Evolutionary conservation across 306 rosid genomes (phyloP), one percentile per base, ranked within the genome.

Genomic region (Heteromeles arbutifolia): DNA sequence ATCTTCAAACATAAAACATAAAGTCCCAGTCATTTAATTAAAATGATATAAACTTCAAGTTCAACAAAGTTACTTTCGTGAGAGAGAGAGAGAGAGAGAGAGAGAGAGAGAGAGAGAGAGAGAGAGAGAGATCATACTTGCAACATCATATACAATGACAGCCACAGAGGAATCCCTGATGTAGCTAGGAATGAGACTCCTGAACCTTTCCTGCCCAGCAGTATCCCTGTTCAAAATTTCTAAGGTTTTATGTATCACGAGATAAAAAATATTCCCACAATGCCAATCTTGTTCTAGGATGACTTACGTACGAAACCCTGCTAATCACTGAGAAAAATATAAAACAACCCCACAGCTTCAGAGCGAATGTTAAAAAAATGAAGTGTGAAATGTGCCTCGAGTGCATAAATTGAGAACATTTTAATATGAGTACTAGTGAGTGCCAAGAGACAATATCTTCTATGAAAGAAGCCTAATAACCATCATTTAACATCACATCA

Each of bases 161-260:
- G 87, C 91, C 31, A 87, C 88, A 25, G 91, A 87, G 25, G 91
- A 87, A 80, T 87, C 88, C 77, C 91, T 85, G 63, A 82, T 87
- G 72, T 87, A 87, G 83, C 91, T 87, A 3, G 87, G 88, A 65
- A 87, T 87, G 37, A 87, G 84, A 87, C 91, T 87, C 82, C 91
- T 84, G 78, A 87, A 87, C 73, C 91, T 84, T 78, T 87, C 91
- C 81, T 87, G 91, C 57, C 91, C 88, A 68, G 85, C 85, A 26
- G 88, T 87, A 73, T 87, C 91, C 91, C 87, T 85, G 80, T 63
- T 5, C n/a, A 28, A 24, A 79, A 50, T 50, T n/a, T 67, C 25
- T 19, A 67, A 32, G 32, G 25, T 7, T 34, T 53, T 24, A 72
- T 72, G 73, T 64, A 26, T 72, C 34, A 65, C 29, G 15, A 18